A percentile compares a stretch with the other conserved stretches of the same genome.
Evolutionary conservation across 306 rosid genomes (phyloP).

Genomic region (Trifolium subterraneum): DNA sequence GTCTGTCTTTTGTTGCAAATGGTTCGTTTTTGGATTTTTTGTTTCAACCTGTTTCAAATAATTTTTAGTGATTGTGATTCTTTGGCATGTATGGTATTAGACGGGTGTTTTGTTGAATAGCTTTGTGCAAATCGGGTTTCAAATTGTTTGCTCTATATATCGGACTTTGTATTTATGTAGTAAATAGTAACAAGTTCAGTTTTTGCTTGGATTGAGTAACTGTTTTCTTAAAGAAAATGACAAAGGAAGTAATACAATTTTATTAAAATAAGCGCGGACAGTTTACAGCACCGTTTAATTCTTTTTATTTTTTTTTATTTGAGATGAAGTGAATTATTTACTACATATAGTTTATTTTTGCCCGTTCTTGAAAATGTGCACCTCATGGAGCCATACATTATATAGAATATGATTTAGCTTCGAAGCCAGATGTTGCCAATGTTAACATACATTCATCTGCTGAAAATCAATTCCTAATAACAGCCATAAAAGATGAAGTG

Average conservation of each 20-base stretch:
- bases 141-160: not conserved
- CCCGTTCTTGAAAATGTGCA: not conserved
- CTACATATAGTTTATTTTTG: not conserved
- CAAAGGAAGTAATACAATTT: not conserved
- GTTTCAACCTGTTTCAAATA: conserved; percentile 1
- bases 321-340: not conserved
- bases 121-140: not conserved
- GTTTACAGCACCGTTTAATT: not conserved
- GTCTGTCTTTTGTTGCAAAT: conserved; percentile 21
- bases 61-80: conserved; percentile 23
- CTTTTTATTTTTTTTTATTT: not conserved
- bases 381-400: not conserved
- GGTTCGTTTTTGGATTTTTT: conserved; percentile 27
- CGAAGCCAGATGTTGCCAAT: not conserved
- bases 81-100: not conserved
- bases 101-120: conserved; percentile 8
- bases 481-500: not conserved
- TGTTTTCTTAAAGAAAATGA: not conserved
- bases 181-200: conserved; percentile 15
- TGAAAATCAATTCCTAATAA: not conserved
- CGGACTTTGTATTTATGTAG: not conserved
- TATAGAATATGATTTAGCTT: not conserved
- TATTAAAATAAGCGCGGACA: not conserved
- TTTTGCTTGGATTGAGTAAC: conserved; percentile 16
- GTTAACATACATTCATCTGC: not conserved